Evolutionary conservation across 2,329 filamentous ascomycete species (phyloP).

Genomic region (Pestalotiopsis sp.): DNA sequence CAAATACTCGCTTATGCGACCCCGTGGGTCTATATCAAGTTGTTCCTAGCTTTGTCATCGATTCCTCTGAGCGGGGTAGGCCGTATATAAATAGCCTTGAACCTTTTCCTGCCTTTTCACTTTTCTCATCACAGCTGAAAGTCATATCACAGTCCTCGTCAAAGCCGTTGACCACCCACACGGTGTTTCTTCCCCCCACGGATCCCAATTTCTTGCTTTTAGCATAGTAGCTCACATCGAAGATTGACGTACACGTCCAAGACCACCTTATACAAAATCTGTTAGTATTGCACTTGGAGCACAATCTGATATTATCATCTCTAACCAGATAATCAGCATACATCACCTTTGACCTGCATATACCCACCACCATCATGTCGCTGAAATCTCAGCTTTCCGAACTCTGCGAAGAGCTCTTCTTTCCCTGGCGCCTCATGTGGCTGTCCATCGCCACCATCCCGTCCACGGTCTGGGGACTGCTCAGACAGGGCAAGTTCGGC

Average conservation of each 20-base stretch:
- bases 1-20: not conserved
- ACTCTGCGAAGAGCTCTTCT: not conserved
- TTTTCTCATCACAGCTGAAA: not conserved
- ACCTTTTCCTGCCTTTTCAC: not conserved
- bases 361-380: not conserved
- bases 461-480: slow-evolving; percentile 47
- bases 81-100: not conserved
- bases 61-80: not conserved
- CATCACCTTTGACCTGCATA: not conserved
- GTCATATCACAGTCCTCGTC: not conserved
- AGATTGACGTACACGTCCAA: no score
- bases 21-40: not conserved
- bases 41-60: not conserved
- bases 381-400: not conserved
- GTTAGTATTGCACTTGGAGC: no score
- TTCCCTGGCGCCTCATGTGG: slow-evolving; percentile 6
- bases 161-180: not conserved
- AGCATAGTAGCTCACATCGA: no score
- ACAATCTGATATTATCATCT: no score
- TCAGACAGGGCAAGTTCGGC: slow-evolving; percentile 35
- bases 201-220: no score
- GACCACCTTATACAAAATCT: no score
- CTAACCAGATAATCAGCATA: not conserved
- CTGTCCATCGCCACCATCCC: slow-evolving; percentile 46
- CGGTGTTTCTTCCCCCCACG: no score